Evolutionary conservation across 2,329 filamentous ascomycete genomes (phyloP).

Genomic region (Chaetothyriales sp.): DNA sequence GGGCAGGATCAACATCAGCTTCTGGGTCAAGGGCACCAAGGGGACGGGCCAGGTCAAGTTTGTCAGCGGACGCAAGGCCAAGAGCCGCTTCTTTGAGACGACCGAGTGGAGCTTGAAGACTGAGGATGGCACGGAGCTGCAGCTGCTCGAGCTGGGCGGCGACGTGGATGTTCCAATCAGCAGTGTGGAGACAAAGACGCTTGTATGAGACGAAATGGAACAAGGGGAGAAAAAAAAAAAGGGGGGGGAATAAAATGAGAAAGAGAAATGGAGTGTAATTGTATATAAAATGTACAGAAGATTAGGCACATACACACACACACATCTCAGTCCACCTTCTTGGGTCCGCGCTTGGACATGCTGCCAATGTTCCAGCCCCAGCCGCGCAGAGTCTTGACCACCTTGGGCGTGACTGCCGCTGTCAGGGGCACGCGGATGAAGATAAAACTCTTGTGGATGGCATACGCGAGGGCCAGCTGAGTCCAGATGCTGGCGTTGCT

Average conservation of each 20-base stretch:
- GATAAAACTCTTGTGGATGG: slow-evolving; percentile 95
- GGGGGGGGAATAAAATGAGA: too few species aligned
- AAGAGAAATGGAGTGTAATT: background rate
- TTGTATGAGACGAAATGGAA: background rate
- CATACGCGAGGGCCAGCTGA: slow-evolving; percentile 83
- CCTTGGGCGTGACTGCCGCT: slow-evolving; percentile 76
- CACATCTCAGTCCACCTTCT: background rate
- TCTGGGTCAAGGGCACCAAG: slow-evolving; percentile 69
- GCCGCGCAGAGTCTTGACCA: slow-evolving; percentile 71
- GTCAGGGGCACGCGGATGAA: slow-evolving; percentile 89
- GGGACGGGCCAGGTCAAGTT: slow-evolving; percentile 63
- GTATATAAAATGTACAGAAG: background rate
- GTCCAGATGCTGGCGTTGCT: slow-evolving; percentile 70
- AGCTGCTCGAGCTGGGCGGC: slow-evolving; percentile 47
- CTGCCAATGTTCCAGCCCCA: slow-evolving; percentile 97
- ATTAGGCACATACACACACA: too few species aligned
- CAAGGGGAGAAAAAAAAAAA: background rate
- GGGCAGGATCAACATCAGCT: slow-evolving; percentile 74
- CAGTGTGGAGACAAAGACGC: background rate
- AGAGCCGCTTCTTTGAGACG: slow-evolving; percentile 65
- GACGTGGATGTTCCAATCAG: background rate
- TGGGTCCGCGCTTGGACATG: slow-evolving; percentile 23
- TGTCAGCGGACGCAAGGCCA: slow-evolving; percentile 54
- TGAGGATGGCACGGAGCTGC: slow-evolving; percentile 50
- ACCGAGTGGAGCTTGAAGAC: slow-evolving; percentile 75